Conservation (phyloP, 2,329 filamentous ascomycete species). For the Colletotrichum simmondsii region DNA sequence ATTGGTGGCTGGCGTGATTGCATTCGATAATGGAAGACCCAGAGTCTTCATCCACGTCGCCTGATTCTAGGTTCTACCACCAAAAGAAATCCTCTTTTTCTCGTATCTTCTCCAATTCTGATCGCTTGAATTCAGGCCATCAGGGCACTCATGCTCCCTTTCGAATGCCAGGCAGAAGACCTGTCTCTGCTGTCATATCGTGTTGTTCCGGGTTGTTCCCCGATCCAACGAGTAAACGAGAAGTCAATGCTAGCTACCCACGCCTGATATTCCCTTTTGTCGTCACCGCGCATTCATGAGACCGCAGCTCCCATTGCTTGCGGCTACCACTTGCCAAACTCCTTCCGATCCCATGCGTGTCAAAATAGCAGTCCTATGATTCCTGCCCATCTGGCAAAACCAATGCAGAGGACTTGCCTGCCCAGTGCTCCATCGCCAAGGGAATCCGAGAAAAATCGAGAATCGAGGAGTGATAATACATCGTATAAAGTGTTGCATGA, state of each 20-base stretch:
- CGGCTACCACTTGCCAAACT: conserved; percentile 34
- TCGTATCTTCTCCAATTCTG: not conserved
- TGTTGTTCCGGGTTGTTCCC: not conserved
- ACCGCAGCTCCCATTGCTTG: conserved; percentile 20
- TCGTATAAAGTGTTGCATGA: conserved; percentile 24
- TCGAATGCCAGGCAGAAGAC: not conserved
- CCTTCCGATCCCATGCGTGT: conserved; percentile 33
- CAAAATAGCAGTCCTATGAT: conserved; percentile 33
- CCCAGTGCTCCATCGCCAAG: conserved; percentile 29
- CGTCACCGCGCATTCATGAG: conserved; percentile 29
- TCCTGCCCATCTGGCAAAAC: conserved; percentile 29
- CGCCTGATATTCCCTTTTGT: conserved; percentile 19
- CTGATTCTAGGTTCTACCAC: not conserved
- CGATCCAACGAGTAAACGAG: conserved; percentile 8
- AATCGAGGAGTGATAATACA: conserved; percentile 32
- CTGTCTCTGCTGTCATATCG: not conserved
- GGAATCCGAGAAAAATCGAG: conserved; percentile 31
- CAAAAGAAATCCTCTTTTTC: not conserved
- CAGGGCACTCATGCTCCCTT: not conserved
- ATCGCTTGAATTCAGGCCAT: not conserved
- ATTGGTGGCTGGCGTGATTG: not conserved
- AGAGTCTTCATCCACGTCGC: not conserved
- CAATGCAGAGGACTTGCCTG: conserved; percentile 18
- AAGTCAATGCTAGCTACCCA: conserved; percentile 31
- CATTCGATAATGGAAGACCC: not conserved